Evolutionary conservation across 352 stramenopile species (phyloP).

Genomic region (Phytophthora colocasiae): DNA sequence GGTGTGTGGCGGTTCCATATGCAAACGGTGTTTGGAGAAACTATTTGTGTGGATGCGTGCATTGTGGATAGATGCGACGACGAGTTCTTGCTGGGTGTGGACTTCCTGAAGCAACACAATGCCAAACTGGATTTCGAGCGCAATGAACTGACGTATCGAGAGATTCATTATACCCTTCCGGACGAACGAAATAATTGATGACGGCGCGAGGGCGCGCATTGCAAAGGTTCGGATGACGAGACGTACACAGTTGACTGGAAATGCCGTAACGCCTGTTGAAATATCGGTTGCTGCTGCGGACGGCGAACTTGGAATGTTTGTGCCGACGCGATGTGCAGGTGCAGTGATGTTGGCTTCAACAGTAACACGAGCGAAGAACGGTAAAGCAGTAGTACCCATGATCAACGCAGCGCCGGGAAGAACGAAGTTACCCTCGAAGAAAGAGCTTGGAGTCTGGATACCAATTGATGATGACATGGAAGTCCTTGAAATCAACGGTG

Average conservation of each 20-base stretch:
- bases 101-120: background rate
- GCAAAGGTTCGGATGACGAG: background rate
- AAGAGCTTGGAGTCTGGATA: conserved; percentile 1
- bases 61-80: background rate
- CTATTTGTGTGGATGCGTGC: background rate
- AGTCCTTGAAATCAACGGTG: conserved; percentile 1
- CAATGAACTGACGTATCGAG: background rate
- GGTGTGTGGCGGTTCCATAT: no score
- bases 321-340: background rate
- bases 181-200: background rate
- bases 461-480: background rate
- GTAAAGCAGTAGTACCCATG: background rate
- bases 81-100: background rate
- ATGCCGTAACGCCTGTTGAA: background rate
- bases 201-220: background rate
- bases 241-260: background rate
- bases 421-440: background rate
- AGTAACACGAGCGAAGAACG: background rate
- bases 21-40: no score
- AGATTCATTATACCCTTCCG: background rate
- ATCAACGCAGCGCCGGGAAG: background rate
- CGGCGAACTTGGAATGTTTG: no score
- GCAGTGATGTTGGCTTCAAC: conserved; percentile 2
- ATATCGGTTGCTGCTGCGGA: background rate
- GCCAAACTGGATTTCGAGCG: background rate